Evolutionary conservation across 345 rosid genomes (phyloP).

Genomic region (Linum trigynum): DNA sequence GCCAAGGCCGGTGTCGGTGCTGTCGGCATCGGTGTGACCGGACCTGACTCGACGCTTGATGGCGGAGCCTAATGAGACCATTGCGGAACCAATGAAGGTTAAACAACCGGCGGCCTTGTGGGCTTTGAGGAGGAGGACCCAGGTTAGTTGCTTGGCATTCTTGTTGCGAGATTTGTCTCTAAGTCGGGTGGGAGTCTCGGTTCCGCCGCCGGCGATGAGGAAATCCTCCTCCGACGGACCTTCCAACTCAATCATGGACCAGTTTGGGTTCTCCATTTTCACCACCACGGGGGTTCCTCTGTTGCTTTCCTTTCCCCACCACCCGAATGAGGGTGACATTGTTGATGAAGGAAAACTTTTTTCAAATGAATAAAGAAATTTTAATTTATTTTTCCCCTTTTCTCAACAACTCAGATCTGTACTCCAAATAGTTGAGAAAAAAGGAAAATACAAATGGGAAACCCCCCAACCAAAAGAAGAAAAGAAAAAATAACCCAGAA

Average conservation of each 20-base stretch:
- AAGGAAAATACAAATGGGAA: background rate
- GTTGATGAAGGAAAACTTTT: background rate
- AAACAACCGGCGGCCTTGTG: conserved; percentile 92
- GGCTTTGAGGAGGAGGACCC: conserved; percentile 93
- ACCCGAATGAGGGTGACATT: conserved; percentile 76
- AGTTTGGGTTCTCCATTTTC: conserved; percentile 96
- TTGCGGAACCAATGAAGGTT: conserved; percentile 61
- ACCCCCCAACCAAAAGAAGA: background rate
- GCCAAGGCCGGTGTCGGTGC: conserved; percentile 11
- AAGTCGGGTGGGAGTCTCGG: conserved; percentile 12
- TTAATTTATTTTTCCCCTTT: background rate
- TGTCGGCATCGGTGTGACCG: conserved; percentile 57
- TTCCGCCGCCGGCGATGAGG: conserved; percentile 26
- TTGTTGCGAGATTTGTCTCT: conserved; percentile 55
- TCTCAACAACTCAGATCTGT: background rate
- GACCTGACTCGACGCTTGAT: conserved; percentile 64
- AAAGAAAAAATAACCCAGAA: background rate
- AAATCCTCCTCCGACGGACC: conserved; percentile 73
- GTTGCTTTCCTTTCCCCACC: conserved; percentile 70
- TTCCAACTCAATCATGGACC: conserved; percentile 94
- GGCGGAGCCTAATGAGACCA: conserved; percentile 55
- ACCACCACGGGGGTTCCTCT: conserved; percentile 95
- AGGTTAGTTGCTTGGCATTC: conserved; percentile 96
- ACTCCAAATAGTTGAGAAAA: background rate
- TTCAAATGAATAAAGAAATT: background rate